Base-by-base conservation (phyloP, 371 early-diverging fungal genomes). In the Mucor racemosus region DNA sequence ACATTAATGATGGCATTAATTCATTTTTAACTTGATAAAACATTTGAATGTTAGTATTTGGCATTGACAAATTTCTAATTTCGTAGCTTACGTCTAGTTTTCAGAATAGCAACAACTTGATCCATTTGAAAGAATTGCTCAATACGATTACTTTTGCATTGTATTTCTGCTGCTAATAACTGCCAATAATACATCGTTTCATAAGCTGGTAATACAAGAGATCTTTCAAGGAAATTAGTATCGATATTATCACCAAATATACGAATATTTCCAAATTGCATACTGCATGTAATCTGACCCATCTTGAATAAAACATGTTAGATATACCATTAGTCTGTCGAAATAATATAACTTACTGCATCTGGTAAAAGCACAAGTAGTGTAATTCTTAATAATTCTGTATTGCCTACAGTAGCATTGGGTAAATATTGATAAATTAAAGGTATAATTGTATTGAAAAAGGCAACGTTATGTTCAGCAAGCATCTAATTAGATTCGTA, bases 131-230 rank as follows among this genome's bases (percentile, higher is more conserved):
- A 69, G 21, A 78, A 66, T 5, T 48, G 21, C 33, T 72, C 68
- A 3, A 68, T 65, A 15, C 33, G 40, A 13, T 69, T 57, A 14
- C 17, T 53, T 19, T 54, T 63, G 13, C 74, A 75, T 58, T 68
- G 73, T 11, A 79, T 26, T 53, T 79, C 80, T 38, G 77, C 73
- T 15, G 71, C 58, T 15, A 79, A 15, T 15, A 79, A 34, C 21
- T 76, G 77, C 80, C 80, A 79, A 10, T 67, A 41, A 31, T 58
- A 65, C 21, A 62, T 60, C 3, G 72, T 64, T 44, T 76, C 76
- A 55, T 69, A 75, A 0, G 71, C 46, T 15, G 71, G 63, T 21
- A 72, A 39, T 17, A 31, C 15, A 4, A 71, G 34, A 5, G 74
- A 71, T 21, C 48, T 62, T 58, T 65, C 60, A 26, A 75, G 31